Evolutionary conservation across 768 basidiomycete genomes (phyloP).

Genomic region (Suillus plorans): DNA sequence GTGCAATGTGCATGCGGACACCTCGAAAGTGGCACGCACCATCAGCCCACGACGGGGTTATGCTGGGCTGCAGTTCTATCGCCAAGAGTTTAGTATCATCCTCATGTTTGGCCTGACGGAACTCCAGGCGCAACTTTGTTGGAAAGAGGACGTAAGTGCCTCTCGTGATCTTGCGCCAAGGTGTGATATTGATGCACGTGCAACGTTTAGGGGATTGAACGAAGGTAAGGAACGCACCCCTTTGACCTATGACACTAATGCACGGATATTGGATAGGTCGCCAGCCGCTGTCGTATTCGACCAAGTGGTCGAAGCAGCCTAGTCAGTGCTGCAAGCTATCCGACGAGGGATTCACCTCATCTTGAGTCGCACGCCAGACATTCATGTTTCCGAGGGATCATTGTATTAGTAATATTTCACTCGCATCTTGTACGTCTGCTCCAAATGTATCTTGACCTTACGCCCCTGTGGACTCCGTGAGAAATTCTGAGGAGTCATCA

Average conservation of each 20-base stretch:
- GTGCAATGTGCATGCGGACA: constrained; percentile 25
- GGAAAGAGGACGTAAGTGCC: constrained; percentile 41
- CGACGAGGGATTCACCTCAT: neutral
- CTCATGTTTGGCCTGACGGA: constrained; percentile 46
- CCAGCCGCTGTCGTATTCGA: constrained; percentile 33
- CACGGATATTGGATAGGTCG: constrained; percentile 18
- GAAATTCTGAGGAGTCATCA: constrained; percentile 1
- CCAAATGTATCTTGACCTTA: neutral
- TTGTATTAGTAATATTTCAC: constrained; percentile 2
- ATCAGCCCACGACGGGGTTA: constrained; percentile 31
- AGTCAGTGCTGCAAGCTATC: neutral
- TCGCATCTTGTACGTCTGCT: neutral
- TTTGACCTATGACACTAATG: constrained; percentile 5
- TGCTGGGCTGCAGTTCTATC: constrained; percentile 29
- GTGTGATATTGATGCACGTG: constrained; percentile 1
- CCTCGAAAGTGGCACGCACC: constrained; percentile 28
- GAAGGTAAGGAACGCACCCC: constrained; percentile 13
- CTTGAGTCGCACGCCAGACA: neutral
- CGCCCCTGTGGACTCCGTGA: neutral
- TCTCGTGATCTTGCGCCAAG: neutral
- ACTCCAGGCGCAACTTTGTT: constrained; percentile 44
- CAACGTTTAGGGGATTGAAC: constrained; percentile 17
- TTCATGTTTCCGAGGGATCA: neutral
- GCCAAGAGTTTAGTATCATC: constrained; percentile 38
- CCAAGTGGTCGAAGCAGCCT: constrained; percentile 30